These are phyloP conservation scores for Sporothrix luriei DNA, from an alignment of 2,329 filamentous ascomycete species.

Conservation along the genomic window DNA sequence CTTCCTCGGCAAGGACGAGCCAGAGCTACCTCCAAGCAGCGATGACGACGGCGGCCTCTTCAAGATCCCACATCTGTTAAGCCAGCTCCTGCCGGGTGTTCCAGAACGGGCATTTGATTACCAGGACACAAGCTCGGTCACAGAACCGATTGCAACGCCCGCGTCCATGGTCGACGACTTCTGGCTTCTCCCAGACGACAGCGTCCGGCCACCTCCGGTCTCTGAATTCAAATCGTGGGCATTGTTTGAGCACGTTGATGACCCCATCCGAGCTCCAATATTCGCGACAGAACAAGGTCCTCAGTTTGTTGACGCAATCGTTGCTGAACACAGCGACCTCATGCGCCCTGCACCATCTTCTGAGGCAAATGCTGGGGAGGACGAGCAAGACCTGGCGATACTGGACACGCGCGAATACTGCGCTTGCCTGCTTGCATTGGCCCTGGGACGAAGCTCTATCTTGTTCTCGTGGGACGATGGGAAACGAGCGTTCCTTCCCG, in stretches of 20 bases:
- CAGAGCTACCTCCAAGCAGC: neutral
- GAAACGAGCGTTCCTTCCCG: constrained; percentile 56
- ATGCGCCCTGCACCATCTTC: constrained; percentile 35
- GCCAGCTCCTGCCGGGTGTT: constrained; percentile 13
- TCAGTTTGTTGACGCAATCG: constrained; percentile 64
- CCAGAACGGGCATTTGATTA: neutral
- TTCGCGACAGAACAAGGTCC: constrained; percentile 72
- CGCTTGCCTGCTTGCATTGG: constrained; percentile 64
- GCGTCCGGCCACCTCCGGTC: constrained; percentile 34
- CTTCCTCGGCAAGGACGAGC: constrained; percentile 34
- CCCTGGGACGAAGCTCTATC: constrained; percentile 70
- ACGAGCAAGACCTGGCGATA: constrained; percentile 39
- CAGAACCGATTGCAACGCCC: neutral
- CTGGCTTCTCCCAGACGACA: constrained; percentile 52
- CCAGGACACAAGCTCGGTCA: neutral
- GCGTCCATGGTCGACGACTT: constrained; percentile 44
- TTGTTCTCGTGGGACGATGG: constrained; percentile 66
- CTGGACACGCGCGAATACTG: constrained; percentile 55
- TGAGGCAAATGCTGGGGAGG: neutral
- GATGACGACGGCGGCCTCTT: constrained; percentile 47
- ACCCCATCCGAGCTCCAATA: constrained; percentile 46
- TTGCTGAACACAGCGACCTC: constrained; percentile 50
- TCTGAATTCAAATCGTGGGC: constrained; percentile 69
- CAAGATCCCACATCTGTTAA: constrained; percentile 45
- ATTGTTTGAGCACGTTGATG: constrained; percentile 54